Evolutionary conservation across 148 eudicot species (phyloP).

Genomic region (Rhododendron mucronatum): DNA sequence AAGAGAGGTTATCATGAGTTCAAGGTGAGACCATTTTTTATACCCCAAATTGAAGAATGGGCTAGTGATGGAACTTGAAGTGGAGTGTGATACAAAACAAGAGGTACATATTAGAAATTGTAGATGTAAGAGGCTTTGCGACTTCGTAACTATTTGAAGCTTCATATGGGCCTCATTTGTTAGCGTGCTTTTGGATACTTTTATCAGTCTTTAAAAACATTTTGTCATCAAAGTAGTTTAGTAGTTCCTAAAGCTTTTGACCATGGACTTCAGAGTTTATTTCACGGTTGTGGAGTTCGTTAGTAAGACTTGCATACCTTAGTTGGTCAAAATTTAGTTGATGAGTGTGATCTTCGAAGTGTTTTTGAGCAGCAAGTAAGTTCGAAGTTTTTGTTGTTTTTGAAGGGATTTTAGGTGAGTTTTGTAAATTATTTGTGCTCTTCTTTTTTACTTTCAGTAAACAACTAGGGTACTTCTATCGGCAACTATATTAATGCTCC

Average conservation of each 20-base stretch:
- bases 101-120: background rate
- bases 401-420: background rate
- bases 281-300: background rate
- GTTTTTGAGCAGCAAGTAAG: background rate
- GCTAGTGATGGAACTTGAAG: too few relatives aligned
- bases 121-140: background rate
- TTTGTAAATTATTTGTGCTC: background rate
- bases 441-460: background rate
- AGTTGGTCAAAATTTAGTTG: background rate
- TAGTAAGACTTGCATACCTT: background rate
- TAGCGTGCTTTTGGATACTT: background rate
- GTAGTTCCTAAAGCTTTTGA: too few relatives aligned
- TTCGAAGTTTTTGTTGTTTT: background rate
- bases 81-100: too few relatives aligned
- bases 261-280: too few relatives aligned
- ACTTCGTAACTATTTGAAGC: background rate
- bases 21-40: background rate
- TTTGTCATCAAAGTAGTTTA: background rate
- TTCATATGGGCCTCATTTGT: background rate
- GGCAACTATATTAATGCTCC: background rate
- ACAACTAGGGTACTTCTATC: background rate
- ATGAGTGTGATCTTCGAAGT: background rate
- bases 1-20: too few relatives aligned
- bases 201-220: background rate
- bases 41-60: background rate